Conservation (phyloP, 345 rosid species). For the Gossypium bickii region DNA sequence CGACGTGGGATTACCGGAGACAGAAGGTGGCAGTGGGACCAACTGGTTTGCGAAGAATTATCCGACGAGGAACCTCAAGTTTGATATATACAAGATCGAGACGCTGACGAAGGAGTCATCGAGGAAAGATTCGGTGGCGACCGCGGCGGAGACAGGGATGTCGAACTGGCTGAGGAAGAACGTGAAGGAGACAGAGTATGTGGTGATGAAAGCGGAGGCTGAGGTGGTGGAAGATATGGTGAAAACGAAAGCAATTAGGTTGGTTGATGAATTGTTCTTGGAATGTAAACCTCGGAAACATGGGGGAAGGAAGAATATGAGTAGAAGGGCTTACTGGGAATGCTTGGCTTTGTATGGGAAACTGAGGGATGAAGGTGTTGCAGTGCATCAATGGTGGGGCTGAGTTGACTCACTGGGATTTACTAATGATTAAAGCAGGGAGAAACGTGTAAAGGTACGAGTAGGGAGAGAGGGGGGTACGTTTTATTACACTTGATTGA, state of each 20-base stretch:
- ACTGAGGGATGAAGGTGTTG: not conserved
- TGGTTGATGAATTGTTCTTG: not conserved
- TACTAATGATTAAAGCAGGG: too few species aligned
- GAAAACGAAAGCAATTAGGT: not conserved
- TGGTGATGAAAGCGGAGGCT: constrained; percentile 78
- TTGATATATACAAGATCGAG: constrained; percentile 69
- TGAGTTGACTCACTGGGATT: constrained; percentile 5
- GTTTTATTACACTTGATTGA: too few species aligned
- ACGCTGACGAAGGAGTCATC: constrained; percentile 27
- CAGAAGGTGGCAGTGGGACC: constrained; percentile 42
- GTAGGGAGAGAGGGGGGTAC: too few species aligned
- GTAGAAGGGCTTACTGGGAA: constrained; percentile 70
- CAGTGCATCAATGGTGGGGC: constrained; percentile 64
- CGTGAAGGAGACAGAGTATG: constrained; percentile 59
- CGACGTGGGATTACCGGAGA: constrained; percentile 48
- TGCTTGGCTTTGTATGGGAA: constrained; percentile 65
- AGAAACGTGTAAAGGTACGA: too few species aligned
- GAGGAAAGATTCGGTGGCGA: constrained; percentile 1
- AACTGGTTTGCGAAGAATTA: constrained; percentile 60
- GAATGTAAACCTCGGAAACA: constrained; percentile 51
- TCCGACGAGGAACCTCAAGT: constrained; percentile 60
- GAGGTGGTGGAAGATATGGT: not conserved
- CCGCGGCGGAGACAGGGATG: constrained; percentile 38
- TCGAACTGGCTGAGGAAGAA: constrained; percentile 63
- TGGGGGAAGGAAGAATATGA: constrained; percentile 26